Evolutionary conservation across 2,329 filamentous ascomycete species (phyloP).

Genomic region (Pseudocercospora fijiensis): DNA sequence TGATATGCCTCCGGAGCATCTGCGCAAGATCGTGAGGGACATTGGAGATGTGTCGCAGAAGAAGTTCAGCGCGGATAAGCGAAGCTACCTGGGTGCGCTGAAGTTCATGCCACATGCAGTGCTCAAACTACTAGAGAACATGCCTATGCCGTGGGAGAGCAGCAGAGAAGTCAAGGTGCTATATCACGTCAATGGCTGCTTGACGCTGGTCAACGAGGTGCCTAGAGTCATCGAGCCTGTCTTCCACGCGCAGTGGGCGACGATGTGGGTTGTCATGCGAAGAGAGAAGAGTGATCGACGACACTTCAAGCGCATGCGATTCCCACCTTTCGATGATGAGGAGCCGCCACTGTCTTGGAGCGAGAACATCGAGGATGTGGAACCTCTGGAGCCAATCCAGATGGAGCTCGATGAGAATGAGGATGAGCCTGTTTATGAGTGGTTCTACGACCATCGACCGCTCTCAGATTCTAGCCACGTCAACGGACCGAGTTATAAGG

Average conservation of each 20-base stretch:
- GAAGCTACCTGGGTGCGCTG: constrained; percentile 91
- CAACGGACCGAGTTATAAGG: constrained; percentile 94
- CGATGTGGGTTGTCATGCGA: constrained; percentile 99
- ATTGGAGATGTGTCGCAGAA: constrained; percentile 99
- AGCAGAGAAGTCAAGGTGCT: constrained; percentile 94
- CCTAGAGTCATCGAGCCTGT: constrained; percentile 96
- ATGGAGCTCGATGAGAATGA: constrained; percentile 96
- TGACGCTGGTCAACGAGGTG: constrained; percentile 95
- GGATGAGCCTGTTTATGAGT: constrained; percentile 86
- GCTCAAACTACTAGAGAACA: constrained; percentile 94
- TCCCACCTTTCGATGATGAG: constrained; percentile 97
- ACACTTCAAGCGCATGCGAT: constrained; percentile 98
- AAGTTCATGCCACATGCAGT: constrained; percentile 99
- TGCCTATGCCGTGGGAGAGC: constrained; percentile 99
- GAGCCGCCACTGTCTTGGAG: constrained; percentile 97
- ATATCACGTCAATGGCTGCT: constrained; percentile 95
- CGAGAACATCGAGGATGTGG: constrained; percentile 97
- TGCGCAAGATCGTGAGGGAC: constrained; percentile 97
- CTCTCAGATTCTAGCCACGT: constrained; percentile 89
- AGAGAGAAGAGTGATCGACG: constrained; percentile 94
- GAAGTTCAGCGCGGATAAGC: constrained; percentile 98
- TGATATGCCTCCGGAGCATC: constrained; percentile 96
- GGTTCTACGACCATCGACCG: constrained; percentile 95
- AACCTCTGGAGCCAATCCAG: constrained; percentile 95
- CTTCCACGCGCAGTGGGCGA: constrained; percentile 97